Percentiles rank a stretch among this genome's conserved stretches.
Evolutionary conservation across 306 rosid genomes (phyloP).

Genomic region (Prunus kanzakura): DNA sequence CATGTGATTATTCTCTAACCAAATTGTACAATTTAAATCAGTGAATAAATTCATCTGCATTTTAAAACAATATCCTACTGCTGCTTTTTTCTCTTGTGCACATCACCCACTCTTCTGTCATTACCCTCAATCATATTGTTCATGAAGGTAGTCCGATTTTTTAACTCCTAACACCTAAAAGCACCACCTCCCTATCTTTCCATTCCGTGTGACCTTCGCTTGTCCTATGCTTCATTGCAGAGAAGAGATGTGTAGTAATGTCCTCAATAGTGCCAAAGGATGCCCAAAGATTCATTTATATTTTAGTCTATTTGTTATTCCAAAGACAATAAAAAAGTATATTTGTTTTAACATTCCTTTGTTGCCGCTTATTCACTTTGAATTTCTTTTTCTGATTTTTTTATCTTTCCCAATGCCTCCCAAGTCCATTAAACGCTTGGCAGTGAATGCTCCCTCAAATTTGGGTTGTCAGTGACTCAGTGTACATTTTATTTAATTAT

Average conservation of each 20-base stretch:
- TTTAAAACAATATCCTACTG: neutral
- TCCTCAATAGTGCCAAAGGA: no score
- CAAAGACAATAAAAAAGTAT: no score
- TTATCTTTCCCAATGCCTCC: no score
- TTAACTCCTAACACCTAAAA: neutral
- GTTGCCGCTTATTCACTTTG: no score
- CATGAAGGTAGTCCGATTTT: neutral
- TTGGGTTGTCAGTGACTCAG: neutral
- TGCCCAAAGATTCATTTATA: no score
- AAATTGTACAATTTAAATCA: neutral
- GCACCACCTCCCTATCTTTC: neutral
- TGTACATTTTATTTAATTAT: slow-evolving; percentile 2
- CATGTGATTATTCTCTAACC: neutral
- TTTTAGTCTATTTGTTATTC: no score
- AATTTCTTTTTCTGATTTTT: no score
- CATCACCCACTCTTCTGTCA: neutral
- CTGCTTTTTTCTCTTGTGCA: neutral
- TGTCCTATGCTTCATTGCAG: neutral
- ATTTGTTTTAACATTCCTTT: no score
- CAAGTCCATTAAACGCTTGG: no score
- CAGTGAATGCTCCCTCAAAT: neutral
- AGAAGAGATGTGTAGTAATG: no score
- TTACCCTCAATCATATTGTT: neutral
- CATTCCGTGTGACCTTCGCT: neutral
- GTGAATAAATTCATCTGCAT: neutral